Evolutionary conservation across 2,329 filamentous ascomycete species (phyloP).

Genomic region (Metarhizium brunneum): DNA sequence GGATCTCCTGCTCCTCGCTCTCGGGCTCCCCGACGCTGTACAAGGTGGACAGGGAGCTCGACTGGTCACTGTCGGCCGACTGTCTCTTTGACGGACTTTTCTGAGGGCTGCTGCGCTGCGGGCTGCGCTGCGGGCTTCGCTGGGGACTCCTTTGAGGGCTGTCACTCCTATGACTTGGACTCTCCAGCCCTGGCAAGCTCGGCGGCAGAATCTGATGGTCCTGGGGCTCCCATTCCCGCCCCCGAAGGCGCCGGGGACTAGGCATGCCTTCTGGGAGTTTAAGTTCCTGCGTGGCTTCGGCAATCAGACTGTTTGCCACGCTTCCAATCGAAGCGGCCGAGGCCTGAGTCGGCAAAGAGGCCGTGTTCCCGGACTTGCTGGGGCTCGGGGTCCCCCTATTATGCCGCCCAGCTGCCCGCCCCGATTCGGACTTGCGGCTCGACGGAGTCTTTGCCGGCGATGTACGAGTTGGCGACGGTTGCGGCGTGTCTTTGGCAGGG

Average conservation of each 20-base stretch:
- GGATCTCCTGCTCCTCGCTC: slow-evolving; percentile 16
- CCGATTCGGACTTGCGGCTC: slow-evolving; percentile 4
- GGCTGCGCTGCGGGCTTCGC: slow-evolving; percentile 11
- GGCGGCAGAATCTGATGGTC: slow-evolving; percentile 6
- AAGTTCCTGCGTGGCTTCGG: slow-evolving; percentile 24
- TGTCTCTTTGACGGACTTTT: slow-evolving; percentile 12
- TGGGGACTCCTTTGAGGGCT: slow-evolving; percentile 12
- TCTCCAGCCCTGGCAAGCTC: slow-evolving; percentile 7
- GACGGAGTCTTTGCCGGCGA: slow-evolving; percentile 16
- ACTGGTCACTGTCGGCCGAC: slow-evolving; percentile 34
- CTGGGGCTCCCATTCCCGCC: slow-evolving; percentile 16
- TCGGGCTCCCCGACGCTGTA: slow-evolving; percentile 45
- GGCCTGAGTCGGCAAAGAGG: slow-evolving; percentile 9
- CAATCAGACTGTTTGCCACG: slow-evolving; percentile 31
- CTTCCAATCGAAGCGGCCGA: slow-evolving; percentile 25
- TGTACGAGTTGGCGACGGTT: slow-evolving; percentile 9
- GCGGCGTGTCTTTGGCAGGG: slow-evolving; percentile 16
- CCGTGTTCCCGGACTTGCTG: slow-evolving; percentile 16
- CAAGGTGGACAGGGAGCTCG: slow-evolving; percentile 46
- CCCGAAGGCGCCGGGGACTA: slow-evolving; percentile 33
- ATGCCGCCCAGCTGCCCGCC: slow-evolving; percentile 8
- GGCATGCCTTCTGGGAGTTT: slow-evolving; percentile 27
- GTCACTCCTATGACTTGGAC: slow-evolving; percentile 6
- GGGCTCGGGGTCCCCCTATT: slow-evolving; percentile 16
- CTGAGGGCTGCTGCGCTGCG: slow-evolving; percentile 8